Conservation (phyloP, 2,329 filamentous ascomycete genomes). For the Aspergillus sp. region DNA sequence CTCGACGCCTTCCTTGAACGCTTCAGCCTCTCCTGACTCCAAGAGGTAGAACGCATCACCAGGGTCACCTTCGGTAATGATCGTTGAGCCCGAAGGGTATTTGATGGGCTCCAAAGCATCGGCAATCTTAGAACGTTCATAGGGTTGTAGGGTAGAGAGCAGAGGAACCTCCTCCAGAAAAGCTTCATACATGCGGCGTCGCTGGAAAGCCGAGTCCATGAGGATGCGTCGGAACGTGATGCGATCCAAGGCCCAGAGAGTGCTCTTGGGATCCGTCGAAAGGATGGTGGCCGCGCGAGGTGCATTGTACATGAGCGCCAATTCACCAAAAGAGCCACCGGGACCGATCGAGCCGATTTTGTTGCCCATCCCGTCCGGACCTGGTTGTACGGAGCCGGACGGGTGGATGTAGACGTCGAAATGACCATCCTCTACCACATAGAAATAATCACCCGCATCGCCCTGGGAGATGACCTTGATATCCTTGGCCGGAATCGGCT, state of each 20-base stretch:
- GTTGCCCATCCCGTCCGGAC: constrained; percentile 75
- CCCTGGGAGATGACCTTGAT: constrained; percentile 92
- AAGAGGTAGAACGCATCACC: constrained; percentile 91
- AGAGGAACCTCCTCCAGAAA: constrained; percentile 94
- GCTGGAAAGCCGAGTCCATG: constrained; percentile 96
- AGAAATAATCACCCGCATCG: constrained; percentile 95
- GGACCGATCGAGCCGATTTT: constrained; percentile 80
- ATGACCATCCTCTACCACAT: constrained; percentile 85
- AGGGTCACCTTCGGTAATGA: constrained; percentile 88
- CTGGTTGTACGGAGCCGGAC: constrained; percentile 73
- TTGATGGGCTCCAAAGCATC: constrained; percentile 92
- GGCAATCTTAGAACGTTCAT: constrained; percentile 96
- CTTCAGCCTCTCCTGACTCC: constrained; percentile 82
- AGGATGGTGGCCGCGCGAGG: constrained; percentile 92
- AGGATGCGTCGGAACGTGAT: constrained; percentile 96
- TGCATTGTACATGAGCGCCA: constrained; percentile 98
- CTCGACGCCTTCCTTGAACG: constrained; percentile 72
- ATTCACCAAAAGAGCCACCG: constrained; percentile 92
- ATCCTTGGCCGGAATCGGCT: constrained; percentile 88
- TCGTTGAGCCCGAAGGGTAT: constrained; percentile 72
- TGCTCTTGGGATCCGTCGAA: constrained; percentile 73
- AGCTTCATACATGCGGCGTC: constrained; percentile 93
- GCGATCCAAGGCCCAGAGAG: constrained; percentile 91
- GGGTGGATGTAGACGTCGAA: constrained; percentile 91
- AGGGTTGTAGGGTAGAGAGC: constrained; percentile 76